Percentiles rank a stretch among this genome's conserved stretches.
Evolutionary conservation across 306 rosid species (phyloP).

Genomic region (Quercus cerris): DNA sequence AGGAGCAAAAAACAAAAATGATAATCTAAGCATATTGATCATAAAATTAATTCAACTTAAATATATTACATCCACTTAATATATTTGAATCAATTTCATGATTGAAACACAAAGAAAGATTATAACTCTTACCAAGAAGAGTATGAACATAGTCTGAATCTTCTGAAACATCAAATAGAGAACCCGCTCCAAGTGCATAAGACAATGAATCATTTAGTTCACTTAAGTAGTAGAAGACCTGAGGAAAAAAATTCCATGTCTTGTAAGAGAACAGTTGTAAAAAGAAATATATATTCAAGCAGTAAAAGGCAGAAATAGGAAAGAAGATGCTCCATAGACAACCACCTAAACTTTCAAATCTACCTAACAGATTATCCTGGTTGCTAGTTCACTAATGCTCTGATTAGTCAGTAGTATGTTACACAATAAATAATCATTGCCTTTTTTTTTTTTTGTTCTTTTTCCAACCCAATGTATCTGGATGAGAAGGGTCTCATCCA

Average conservation of each 20-base stretch:
- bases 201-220: constrained; percentile 91
- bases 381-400: neutral
- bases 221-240: constrained; percentile 96
- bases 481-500: neutral
- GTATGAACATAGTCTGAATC: constrained; percentile 95
- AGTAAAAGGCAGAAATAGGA: no score
- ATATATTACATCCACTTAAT: neutral
- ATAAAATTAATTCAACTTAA: neutral
- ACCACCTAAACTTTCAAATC: neutral
- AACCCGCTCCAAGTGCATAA: constrained; percentile 95
- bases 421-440: neutral
- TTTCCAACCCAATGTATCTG: neutral
- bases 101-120: neutral
- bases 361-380: neutral
- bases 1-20: constrained; percentile 24
- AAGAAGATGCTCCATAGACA: neutral
- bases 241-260: neutral
- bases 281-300: no score
- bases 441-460: neutral
- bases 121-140: constrained; percentile 69
- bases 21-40: neutral
- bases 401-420: neutral
- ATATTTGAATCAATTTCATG: neutral
- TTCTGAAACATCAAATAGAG: constrained; percentile 85
- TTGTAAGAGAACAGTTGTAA: no score